Base-by-base conservation (phyloP, 768 basidiomycete species). In the Nevesoporus exiguus region DNA sequence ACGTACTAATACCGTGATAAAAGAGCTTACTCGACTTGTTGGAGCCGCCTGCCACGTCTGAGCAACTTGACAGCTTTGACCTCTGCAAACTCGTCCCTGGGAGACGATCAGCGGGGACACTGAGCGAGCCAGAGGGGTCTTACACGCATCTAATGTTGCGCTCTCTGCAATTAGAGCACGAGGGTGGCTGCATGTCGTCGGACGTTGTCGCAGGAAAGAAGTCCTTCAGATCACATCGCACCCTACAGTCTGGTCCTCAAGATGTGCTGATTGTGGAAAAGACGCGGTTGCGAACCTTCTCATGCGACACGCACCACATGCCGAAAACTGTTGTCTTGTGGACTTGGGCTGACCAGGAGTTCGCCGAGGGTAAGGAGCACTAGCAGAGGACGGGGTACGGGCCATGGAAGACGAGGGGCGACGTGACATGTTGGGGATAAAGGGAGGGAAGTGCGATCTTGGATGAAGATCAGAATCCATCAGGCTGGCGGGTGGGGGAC, bases 141-240 rank as follows among this genome's bases (percentile, higher is more conserved):
- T 77, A 93, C 92, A 96, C 87, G 88, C 94, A 96, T 80, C 91
- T 90, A 34, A 93, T 80, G 22, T 84, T 85, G 41, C 94, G 86
- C 69, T 95, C 91, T 62, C 77, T 84, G 72, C 94, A 97, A 68
- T 96, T 96, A 8, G 91, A 89, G 70, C 94, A 97, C 9, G 83
- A 78, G 2, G 77, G 73, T 19, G 64, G 73, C 17, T 71, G 75
- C 5, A 64, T 52, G 31, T 60, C 80, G 75, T 60, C 71, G 71
- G 42, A 72, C 69, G 77, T 67, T n/a, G 76, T 68, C 43, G 79
- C 72, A 37, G 82, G 72, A 49, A 82, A 79, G 40, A 86, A 76
- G 71, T 95, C 91, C 69, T 96, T 95, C 52, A 96, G 81, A 76
- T 96, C 93, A 67, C 93, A 97, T 51, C 91, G 90, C 21, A 97